phyloP scores from a whole-genome alignment of 805 yeast species.

The Saccharomycopsis sp. region DNA sequence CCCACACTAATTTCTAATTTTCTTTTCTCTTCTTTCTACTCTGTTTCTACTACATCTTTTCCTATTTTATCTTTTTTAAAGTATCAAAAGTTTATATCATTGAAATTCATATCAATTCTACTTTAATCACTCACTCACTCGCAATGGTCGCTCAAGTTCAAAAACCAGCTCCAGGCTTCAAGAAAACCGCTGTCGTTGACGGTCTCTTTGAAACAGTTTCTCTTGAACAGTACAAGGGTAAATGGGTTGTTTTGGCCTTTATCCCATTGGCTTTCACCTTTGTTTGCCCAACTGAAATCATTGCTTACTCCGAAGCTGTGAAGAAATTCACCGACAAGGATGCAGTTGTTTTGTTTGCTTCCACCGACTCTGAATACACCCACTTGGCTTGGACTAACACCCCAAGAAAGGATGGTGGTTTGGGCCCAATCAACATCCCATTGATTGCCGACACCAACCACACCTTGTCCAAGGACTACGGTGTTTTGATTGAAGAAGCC shows the following conservation, averaged over 20 bases:
- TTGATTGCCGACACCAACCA: slow-evolving; percentile 96
- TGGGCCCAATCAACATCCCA: slow-evolving; percentile 92
- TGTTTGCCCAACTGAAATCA: slow-evolving; percentile 98
- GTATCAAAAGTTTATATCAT: no score
- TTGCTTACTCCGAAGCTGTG: slow-evolving; percentile 95
- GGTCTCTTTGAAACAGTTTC: slow-evolving; percentile 93
- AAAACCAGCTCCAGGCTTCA: slow-evolving; percentile 94
- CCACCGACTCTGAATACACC: slow-evolving; percentile 97
- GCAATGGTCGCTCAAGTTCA: slow-evolving; percentile 85
- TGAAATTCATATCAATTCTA: no score
- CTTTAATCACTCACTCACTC: no score
- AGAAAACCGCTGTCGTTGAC: slow-evolving; percentile 94
- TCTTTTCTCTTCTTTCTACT: no score
- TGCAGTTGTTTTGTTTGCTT: slow-evolving; percentile 86
- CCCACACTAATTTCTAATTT: no score
- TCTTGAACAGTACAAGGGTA: slow-evolving; percentile 92
- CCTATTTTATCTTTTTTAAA: no score
- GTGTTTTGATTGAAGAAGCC: slow-evolving; percentile 92
- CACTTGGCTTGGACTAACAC: slow-evolving; percentile 97
- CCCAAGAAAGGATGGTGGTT: slow-evolving; percentile 95
- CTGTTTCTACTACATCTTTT: no score
- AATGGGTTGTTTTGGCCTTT: slow-evolving; percentile 95
- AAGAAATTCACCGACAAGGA: slow-evolving; percentile 81
- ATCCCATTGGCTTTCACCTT: slow-evolving; percentile 99
- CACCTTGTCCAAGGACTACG: slow-evolving; percentile 89